Conservation (phyloP, 2,329 filamentous ascomycete species). For the Neonectria magnoliae region DNA sequence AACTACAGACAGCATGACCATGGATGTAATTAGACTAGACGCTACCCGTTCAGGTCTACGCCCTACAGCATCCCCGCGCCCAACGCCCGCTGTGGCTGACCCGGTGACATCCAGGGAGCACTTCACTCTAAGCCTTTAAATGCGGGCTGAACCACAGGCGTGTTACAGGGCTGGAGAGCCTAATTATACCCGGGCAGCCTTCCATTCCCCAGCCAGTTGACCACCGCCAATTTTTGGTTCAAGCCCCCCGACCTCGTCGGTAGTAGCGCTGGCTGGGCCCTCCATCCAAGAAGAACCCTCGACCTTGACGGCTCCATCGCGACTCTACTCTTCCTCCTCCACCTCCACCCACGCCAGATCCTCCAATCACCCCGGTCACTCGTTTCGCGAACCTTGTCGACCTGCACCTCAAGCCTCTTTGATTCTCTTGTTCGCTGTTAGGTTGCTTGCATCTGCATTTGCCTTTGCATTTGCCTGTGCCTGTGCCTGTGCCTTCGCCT, state of each 20-base stretch:
- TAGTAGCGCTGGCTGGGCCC: conserved; percentile 3
- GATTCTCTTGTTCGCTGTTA: conserved; percentile 32
- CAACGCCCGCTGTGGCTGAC: conserved; percentile 14
- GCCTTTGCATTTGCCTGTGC: conserved; percentile 16
- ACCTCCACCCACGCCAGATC: conserved; percentile 27
- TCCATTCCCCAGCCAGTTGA: conserved; percentile 4
- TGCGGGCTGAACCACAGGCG: conserved; percentile 13
- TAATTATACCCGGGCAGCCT: background rate
- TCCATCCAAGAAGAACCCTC: conserved; percentile 6
- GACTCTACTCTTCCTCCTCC: conserved; percentile 29
- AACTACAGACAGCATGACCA: background rate
- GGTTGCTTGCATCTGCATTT: conserved; percentile 28
- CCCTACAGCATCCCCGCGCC: conserved; percentile 12
- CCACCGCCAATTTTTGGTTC: conserved; percentile 3
- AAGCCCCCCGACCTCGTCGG: background rate
- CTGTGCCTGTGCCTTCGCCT: conserved; percentile 14
- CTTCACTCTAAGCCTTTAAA: background rate
- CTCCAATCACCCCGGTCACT: conserved; percentile 40
- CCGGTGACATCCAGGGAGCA: conserved; percentile 10
- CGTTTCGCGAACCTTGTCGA: conserved; percentile 38
- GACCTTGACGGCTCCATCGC: conserved; percentile 18
- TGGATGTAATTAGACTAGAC: background rate
- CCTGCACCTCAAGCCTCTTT: conserved; percentile 38
- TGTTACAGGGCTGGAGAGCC: conserved; percentile 14
- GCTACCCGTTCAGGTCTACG: conserved; percentile 12